Evolutionary conservation across 805 yeast species (phyloP), one percentile per base, ranked within the genome.

Genomic region (Torulaspora microellipsoides): DNA sequence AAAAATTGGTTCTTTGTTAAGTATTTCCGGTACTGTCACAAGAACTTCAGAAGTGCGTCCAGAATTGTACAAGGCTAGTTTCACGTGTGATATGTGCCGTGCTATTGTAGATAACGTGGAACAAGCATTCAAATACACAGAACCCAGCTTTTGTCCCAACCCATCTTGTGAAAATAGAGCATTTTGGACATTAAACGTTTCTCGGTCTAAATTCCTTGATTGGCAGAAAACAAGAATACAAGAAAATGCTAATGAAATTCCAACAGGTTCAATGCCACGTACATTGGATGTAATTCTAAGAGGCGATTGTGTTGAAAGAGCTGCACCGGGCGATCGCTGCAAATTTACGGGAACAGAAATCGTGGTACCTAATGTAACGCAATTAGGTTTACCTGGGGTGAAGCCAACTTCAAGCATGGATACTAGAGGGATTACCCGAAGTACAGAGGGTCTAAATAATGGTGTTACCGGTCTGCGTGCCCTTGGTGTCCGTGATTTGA

Each of bases 241-340:
- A 64, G 99, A 91, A 60, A 93, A 91, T 59, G 82, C 97, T n/a
- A 85, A 75, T 55, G 98, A 91, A 66, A 91, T 91, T 45, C 99
- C 99, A 23, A 88, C 96, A 0, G 99, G 99, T 25, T 89, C 97
- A 3, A 91, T 91, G 99, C 99, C 99, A 20, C 79, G 99, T 64
- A 91, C 96, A 1, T 66, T 91, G 57, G 99, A 91, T 63, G 91
- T 91, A 17, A 85, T 91, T 40, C 68, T 91, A 46, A 75, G 99
- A 56, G 98, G 98, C 40, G 97, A 91, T 54, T 75, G 88, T 42
- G 98, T 93, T 8, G 99, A 91, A 61, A 75, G 89, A 52, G 97
- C 97, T 2, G 93, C 91, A 65, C 97, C 99, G 1, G 99, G 99
- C 53, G 98, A 91, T 66, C 85, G 87, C 62, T 86, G 96, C 68